Conservation (phyloP, 1,284 basidiomycete genomes). For the Apiotrichum akiyoshidainum region DNA sequence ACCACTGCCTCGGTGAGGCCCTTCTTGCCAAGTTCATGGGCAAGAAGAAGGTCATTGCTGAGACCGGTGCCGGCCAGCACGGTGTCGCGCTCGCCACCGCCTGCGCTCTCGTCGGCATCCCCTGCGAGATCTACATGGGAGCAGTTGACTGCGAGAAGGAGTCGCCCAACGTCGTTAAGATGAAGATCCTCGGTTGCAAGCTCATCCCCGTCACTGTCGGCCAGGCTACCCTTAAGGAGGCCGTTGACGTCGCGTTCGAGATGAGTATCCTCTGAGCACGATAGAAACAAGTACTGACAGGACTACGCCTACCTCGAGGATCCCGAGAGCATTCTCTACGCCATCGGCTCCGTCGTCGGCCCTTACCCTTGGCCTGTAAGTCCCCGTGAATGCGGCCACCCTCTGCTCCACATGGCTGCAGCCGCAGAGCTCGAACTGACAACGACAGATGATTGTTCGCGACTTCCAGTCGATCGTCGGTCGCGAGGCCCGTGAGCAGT, state of each 20-base stretch:
- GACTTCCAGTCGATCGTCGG: constrained; percentile 98
- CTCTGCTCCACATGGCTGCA: too few relatives aligned
- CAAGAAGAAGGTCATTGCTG: constrained; percentile 86
- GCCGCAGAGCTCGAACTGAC: not conserved
- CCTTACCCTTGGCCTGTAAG: constrained; percentile 92
- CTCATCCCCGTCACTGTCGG: constrained; percentile 93
- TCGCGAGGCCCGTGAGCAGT: constrained; percentile 86
- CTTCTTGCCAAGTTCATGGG: constrained; percentile 87
- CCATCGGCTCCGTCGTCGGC: constrained; percentile 78
- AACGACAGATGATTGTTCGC: constrained; percentile 75
- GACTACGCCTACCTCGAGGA: constrained; percentile 74
- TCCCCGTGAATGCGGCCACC: not conserved
- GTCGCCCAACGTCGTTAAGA: constrained; percentile 94
- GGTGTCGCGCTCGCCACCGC: constrained; percentile 98
- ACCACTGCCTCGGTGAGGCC: constrained; percentile 69
- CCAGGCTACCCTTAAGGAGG: constrained; percentile 93
- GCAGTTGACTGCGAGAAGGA: constrained; percentile 65
- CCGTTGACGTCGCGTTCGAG: constrained; percentile 56
- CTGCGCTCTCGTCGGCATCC: constrained; percentile 91
- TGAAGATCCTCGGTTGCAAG: constrained; percentile 94
- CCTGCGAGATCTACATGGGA: constrained; percentile 98
- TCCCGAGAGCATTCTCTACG: constrained; percentile 94
- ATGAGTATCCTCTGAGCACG: not conserved
- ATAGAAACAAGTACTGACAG: too few relatives aligned
- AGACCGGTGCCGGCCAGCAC: constrained; percentile 98